Conservation (phyloP, 164 flowering plant genomes). For the Umbilicus rupestris region DNA sequence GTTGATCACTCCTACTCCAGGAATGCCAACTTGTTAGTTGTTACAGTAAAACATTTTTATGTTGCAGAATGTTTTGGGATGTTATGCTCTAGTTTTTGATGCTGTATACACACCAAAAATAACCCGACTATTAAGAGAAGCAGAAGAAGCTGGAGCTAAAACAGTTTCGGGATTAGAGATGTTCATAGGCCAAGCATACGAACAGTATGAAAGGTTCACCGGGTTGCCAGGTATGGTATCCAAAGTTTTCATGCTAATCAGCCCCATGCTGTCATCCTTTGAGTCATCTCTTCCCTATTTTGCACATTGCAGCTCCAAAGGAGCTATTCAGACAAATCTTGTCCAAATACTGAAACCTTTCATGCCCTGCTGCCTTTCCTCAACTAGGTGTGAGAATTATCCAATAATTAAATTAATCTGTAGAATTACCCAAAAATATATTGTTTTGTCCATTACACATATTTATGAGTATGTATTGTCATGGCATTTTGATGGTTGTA, state of each 20-base stretch:
- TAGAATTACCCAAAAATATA: too few relatives aligned
- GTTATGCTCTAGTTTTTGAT: slow-evolving; percentile 76
- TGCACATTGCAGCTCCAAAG: too few relatives aligned
- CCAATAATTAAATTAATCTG: too few relatives aligned
- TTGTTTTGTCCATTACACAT: too few relatives aligned
- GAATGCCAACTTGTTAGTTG: neutral
- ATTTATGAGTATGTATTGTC: too few relatives aligned
- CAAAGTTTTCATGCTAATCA: neutral
- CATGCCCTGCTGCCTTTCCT: too few relatives aligned
- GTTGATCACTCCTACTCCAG: neutral
- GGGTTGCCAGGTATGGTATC: slow-evolving; percentile 72
- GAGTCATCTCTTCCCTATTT: too few relatives aligned
- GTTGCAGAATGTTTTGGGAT: slow-evolving; percentile 58
- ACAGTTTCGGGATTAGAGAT: slow-evolving; percentile 71
- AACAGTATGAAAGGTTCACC: slow-evolving; percentile 76
- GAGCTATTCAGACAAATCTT: too few relatives aligned
- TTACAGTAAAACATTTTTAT: neutral
- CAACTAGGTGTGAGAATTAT: too few relatives aligned
- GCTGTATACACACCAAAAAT: slow-evolving; percentile 90
- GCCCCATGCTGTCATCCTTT: too few relatives aligned
- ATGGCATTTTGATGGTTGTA: too few relatives aligned
- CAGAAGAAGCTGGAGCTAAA: slow-evolving; percentile 64
- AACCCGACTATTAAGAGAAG: slow-evolving; percentile 81
- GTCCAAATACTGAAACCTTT: too few relatives aligned
- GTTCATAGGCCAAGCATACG: slow-evolving; percentile 91